A percentile compares a stretch with the other conserved stretches of the same genome.
phyloP scores from a whole-genome alignment of 2,329 filamentous ascomycete species.

The Mollisia scopiformis region DNA sequence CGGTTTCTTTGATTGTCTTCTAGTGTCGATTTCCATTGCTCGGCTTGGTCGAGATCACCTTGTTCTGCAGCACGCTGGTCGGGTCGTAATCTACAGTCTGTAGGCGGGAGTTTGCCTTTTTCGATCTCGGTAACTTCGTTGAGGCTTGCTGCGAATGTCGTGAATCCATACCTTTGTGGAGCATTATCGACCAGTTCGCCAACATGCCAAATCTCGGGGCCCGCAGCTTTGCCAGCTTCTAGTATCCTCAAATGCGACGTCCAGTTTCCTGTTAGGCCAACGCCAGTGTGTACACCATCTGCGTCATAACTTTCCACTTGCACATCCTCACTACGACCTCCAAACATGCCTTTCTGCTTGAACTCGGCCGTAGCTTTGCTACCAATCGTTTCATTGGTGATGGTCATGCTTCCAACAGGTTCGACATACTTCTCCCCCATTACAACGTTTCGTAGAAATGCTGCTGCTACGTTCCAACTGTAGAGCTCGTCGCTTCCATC shows the following conservation, averaged over 20 bases:
- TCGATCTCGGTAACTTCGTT: constrained; percentile 90
- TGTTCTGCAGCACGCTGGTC: constrained; percentile 87
- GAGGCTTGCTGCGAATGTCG: constrained; percentile 79
- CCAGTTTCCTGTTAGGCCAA: constrained; percentile 82
- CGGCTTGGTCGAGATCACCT: constrained; percentile 81
- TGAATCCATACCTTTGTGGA: constrained; percentile 82
- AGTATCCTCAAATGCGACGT: constrained; percentile 72
- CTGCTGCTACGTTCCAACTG: constrained; percentile 85
- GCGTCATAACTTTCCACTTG: constrained; percentile 72
- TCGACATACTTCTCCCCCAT: constrained; percentile 98
- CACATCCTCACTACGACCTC: constrained; percentile 90
- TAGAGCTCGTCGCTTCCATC: constrained; percentile 79
- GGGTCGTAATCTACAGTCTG: constrained; percentile 81
- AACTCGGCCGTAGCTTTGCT: constrained; percentile 87
- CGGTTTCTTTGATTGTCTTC: constrained; percentile 84
- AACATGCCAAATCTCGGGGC: constrained; percentile 76
- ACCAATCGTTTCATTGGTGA: constrained; percentile 82
- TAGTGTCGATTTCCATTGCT: constrained; percentile 78
- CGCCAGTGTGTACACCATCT: constrained; percentile 65
- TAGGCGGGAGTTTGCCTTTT: constrained; percentile 72
- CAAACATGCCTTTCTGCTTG: constrained; percentile 96
- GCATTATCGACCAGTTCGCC: constrained; percentile 80
- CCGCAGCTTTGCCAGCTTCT: constrained; percentile 61
- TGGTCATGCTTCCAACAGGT: constrained; percentile 86
- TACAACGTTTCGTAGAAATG: constrained; percentile 93